Conservation (phyloP, 2,329 filamentous ascomycete genomes). For the Acrocalymma vagum region DNA sequence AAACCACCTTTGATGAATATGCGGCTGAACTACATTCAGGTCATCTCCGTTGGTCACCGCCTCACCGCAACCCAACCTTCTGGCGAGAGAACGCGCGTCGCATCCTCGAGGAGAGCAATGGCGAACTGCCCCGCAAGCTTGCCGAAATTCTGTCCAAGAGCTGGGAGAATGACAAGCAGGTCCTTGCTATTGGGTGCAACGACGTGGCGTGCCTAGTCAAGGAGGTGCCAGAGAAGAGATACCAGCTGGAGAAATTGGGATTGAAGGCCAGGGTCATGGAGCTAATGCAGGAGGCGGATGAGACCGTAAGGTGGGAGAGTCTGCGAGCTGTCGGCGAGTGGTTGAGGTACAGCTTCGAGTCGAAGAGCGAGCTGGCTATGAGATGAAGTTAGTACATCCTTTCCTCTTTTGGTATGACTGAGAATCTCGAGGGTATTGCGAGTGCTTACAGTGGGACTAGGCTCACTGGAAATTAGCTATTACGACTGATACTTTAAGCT, state of each 20-base stretch:
- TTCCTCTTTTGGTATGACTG: no score
- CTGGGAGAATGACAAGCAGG: slow-evolving; percentile 85
- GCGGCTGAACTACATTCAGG: slow-evolving; percentile 85
- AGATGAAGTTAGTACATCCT: slow-evolving; percentile 25
- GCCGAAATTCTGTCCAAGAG: slow-evolving; percentile 85
- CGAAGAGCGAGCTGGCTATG: slow-evolving; percentile 41
- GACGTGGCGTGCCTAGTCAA: slow-evolving; percentile 89
- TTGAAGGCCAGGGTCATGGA: slow-evolving; percentile 91
- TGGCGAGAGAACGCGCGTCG: slow-evolving; percentile 91
- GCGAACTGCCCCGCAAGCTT: slow-evolving; percentile 79
- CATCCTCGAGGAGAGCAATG: slow-evolving; percentile 85
- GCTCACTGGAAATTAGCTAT: no score
- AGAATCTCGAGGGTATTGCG: no score
- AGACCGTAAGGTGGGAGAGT: slow-evolving; percentile 92
- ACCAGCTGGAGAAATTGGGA: slow-evolving; percentile 81
- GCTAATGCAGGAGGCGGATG: slow-evolving; percentile 88
- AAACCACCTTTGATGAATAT: slow-evolving; percentile 74
- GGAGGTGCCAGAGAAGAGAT: slow-evolving; percentile 85
- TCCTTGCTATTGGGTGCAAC: slow-evolving; percentile 91
- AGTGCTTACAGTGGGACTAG: no score
- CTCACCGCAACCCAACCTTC: slow-evolving; percentile 85
- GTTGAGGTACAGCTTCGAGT: slow-evolving; percentile 69
- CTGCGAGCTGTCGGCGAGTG: slow-evolving; percentile 83
- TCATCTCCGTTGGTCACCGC: slow-evolving; percentile 91
- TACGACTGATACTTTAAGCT: no score